Base-by-base conservation (phyloP, 2,329 filamentous ascomycete genomes). In the Aaosphaeria pasadenensis region DNA sequence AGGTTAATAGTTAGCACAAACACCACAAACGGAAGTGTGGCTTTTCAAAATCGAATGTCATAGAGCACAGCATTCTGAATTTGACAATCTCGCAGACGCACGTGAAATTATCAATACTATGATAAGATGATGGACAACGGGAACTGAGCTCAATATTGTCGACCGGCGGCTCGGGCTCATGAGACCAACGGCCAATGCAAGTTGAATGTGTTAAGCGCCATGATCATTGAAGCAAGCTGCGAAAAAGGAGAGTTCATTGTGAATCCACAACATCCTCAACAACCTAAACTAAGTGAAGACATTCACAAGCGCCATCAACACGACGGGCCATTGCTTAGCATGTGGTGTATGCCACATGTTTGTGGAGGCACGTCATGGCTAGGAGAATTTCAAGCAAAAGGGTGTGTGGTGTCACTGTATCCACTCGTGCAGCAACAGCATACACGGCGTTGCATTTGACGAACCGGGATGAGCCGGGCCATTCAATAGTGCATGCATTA, bases 401-500 rank as follows among this genome's bases (percentile, higher is more conserved):
- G 17, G 17, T 24, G 17, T 24, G 17, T 24, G 17, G 17, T 24
- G 17, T 24, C 17, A 24, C 17, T 24, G 17, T 24, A 24, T 24
- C 17, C 17, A 24, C 17, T 43, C 9, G 7, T 11, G 9, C 7
- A 17, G 9, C 39, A 7, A 24, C 39, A 24, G 7, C 17, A 24
- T 40, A 9, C 39, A 40, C 9, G 24, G 9, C 39, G 9, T 11
- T 40, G 7, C 39, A n/a, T 40, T 11, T 24, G 24, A 24, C 7
- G 9, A 40, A 40, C 42, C 29, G 42, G 36, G 50, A 42, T 42
- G 29, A 6, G 36, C 47, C 49, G 49, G 49, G 7, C 36, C 49
- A 50, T 54, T 53, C 54, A 56, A 57, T 55, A 54, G 44, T 31
- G 36, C 31, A 24, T 46, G 30, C 39, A 49, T 48, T 51, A 44